Evolutionary conservation across 768 basidiomycete genomes (phyloP).

Genomic region (Suillus subluteus): DNA sequence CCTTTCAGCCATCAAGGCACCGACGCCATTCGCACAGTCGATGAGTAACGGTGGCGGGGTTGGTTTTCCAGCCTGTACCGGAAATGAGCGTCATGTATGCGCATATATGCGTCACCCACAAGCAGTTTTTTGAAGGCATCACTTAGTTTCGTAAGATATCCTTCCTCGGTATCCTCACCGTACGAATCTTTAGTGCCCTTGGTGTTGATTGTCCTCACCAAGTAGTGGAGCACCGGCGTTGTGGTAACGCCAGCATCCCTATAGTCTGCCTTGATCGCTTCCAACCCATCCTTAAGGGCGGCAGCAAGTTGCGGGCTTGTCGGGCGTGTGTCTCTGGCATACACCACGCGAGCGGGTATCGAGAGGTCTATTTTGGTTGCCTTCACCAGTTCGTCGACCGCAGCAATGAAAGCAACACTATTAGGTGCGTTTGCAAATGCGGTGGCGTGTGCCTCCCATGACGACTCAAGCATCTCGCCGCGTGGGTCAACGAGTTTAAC

Average conservation of each 20-base stretch:
- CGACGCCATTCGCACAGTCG: slow-evolving; percentile 99
- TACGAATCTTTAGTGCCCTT: slow-evolving; percentile 77
- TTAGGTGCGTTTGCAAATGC: slow-evolving; percentile 80
- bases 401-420: slow-evolving; percentile 70
- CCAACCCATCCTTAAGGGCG: slow-evolving; percentile 83
- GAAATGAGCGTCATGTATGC: slow-evolving; percentile 8
- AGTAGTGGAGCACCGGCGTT: slow-evolving; percentile 94
- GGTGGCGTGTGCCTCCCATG: slow-evolving; percentile 93
- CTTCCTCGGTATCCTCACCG: slow-evolving; percentile 79
- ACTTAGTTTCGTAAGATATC: slow-evolving; percentile 83
- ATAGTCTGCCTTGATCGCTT: slow-evolving; percentile 66
- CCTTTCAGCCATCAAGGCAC: slow-evolving; percentile 68
- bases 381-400: slow-evolving; percentile 64
- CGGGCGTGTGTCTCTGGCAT: slow-evolving; percentile 91
- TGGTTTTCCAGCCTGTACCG: slow-evolving; percentile 58
- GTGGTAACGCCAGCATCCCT: slow-evolving; percentile 86
- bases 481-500: slow-evolving; percentile 97
- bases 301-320: slow-evolving; percentile 77
- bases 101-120: slow-evolving; percentile 50
- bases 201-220: slow-evolving; percentile 89
- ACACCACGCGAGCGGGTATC: slow-evolving; percentile 82
- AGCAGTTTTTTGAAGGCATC: slow-evolving; percentile 84
- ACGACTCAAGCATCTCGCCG: slow-evolving; percentile 94
- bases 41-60: slow-evolving; percentile 67
- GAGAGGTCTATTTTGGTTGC: slow-evolving; percentile 74